Percentiles rank a stretch among this genome's conserved stretches.
Evolutionary conservation across 495 filamentous ascomycete species (phyloP).

Genomic region (Tricharina praecox): DNA sequence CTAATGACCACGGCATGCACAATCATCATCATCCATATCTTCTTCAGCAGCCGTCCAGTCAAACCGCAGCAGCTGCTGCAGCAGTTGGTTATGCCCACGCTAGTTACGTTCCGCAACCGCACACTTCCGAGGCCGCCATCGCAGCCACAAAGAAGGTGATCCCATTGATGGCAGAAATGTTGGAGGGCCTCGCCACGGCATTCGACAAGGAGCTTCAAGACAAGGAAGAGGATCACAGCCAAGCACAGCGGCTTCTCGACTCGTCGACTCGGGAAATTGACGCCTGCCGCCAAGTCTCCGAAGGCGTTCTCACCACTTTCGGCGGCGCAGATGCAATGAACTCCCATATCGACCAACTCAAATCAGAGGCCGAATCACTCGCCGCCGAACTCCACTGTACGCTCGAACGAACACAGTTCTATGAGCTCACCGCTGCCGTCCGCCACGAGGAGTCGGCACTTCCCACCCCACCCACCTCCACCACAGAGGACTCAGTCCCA

Average conservation of each 20-base stretch:
- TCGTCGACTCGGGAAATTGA: slow-evolving; percentile 27
- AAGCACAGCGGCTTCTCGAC: slow-evolving; percentile 26
- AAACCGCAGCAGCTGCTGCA: slow-evolving; percentile 21
- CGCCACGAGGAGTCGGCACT: slow-evolving; percentile 13
- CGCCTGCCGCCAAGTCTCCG: slow-evolving; percentile 14
- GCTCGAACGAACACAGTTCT: slow-evolving; percentile 19
- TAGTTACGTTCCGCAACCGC: slow-evolving; percentile 20
- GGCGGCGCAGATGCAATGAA: slow-evolving; percentile 19
- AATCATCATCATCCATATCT: slow-evolving; percentile 14
- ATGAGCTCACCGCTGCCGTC: slow-evolving; percentile 14
- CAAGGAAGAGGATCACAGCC: slow-evolving; percentile 27
- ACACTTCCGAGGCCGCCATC: slow-evolving; percentile 29
- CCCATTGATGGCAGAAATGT: slow-evolving; percentile 27
- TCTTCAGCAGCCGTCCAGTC: slow-evolving; percentile 20
- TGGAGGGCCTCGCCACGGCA: slow-evolving; percentile 27
- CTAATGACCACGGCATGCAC: no score
- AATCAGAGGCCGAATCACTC: slow-evolving; percentile 13
- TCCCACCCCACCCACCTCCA: background rate
- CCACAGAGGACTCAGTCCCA: no score
- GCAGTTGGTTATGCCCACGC: slow-evolving; percentile 18
- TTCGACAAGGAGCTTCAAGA: slow-evolving; percentile 28
- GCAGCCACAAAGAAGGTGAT: slow-evolving; percentile 28
- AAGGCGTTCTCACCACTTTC: slow-evolving; percentile 18
- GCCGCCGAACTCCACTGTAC: slow-evolving; percentile 20
- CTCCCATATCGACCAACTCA: slow-evolving; percentile 19